These are phyloP conservation scores for Geotrichum candidum DNA, from an alignment of 1,139 yeast species.

Conservation along the genomic window DNA sequence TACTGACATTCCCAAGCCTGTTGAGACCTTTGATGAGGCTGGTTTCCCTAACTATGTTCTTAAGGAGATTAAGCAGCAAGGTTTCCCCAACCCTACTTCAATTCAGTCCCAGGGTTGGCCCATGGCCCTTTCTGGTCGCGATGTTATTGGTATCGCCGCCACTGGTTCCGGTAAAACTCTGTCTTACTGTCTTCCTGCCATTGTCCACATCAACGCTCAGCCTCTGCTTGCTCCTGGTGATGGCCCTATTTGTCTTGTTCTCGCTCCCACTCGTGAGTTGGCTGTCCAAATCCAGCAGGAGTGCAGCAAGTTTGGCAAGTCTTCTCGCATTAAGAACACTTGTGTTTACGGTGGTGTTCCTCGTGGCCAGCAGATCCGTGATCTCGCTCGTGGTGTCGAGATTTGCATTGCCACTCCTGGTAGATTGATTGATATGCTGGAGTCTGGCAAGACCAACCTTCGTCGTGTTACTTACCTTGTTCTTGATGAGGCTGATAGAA, in stretches of 20 bases:
- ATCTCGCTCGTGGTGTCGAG: constrained; percentile 90
- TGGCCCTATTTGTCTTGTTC: constrained; percentile 92
- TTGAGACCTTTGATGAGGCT: constrained; percentile 87
- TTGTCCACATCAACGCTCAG: constrained; percentile 97
- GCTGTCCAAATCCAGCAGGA: constrained; percentile 96
- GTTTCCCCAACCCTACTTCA: constrained; percentile 90
- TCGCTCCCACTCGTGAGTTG: constrained; percentile 98
- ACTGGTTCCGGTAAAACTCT: constrained; percentile 99
- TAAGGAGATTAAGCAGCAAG: constrained; percentile 82
- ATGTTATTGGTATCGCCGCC: constrained; percentile 97
- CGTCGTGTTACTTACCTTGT: constrained; percentile 95
- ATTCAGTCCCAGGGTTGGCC: constrained; percentile 99
- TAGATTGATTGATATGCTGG: constrained; percentile 96
- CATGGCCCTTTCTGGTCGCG: constrained; percentile 98
- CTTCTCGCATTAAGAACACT: constrained; percentile 91
- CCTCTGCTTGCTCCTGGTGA: constrained; percentile 89
- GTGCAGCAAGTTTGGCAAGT: constrained; percentile 87
- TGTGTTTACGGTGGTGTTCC: constrained; percentile 99
- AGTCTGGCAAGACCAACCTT: constrained; percentile 88
- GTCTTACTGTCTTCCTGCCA: constrained; percentile 92
- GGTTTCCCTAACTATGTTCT: constrained; percentile 94
- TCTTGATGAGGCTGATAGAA: constrained; percentile 90
- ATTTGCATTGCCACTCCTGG: constrained; percentile 96
- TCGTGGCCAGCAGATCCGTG: constrained; percentile 94
- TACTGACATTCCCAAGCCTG: constrained; percentile 87